Conservation (phyloP, 2,329 filamentous ascomycete species). For the Macrophomina phaseolina region DNA sequence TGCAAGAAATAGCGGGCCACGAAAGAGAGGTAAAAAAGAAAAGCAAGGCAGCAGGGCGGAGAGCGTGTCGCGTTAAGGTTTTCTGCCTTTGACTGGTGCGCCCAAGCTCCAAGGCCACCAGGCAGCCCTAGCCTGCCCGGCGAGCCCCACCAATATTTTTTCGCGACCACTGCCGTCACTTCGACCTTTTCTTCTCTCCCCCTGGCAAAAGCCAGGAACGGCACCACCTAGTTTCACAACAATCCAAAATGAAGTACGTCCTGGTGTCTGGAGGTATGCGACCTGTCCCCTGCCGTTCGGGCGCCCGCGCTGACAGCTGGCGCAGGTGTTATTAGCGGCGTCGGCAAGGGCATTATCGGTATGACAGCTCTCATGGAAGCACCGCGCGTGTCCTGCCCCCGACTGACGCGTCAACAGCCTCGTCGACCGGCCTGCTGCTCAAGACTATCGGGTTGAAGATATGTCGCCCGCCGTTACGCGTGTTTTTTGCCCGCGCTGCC, state of each 20-base stretch:
- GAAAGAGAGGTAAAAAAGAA: not conserved
- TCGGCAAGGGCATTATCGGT: conserved; percentile 73
- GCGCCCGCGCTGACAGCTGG: conserved; percentile 30
- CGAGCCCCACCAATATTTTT: conserved; percentile 35
- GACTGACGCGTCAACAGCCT: conserved; percentile 58
- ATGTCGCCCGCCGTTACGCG: conserved; percentile 48
- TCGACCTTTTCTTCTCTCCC: conserved; percentile 47
- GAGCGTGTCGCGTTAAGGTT: conserved; percentile 15
- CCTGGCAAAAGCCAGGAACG: conserved; percentile 47
- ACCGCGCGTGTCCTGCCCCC: conserved; percentile 28
- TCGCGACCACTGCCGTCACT: conserved; percentile 34
- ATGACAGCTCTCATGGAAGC: conserved; percentile 35
- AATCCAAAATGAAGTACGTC: conserved; percentile 76
- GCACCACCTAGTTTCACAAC: conserved; percentile 41
- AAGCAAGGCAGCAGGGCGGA: not conserved
- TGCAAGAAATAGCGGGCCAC: conserved; percentile 12
- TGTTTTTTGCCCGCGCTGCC: conserved; percentile 4
- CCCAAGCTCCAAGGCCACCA: conserved; percentile 1
- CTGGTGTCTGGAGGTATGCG: conserved; percentile 75
- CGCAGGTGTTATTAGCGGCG: conserved; percentile 62
- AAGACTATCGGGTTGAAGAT: conserved; percentile 82
- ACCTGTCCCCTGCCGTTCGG: conserved; percentile 26
- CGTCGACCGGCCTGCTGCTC: conserved; percentile 74
- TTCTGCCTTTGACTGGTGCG: conserved; percentile 10
- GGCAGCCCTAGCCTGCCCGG: conserved; percentile 19